Conservation (phyloP, 2,329 filamentous ascomycete species). For the Aspergillus sergii region DNA sequence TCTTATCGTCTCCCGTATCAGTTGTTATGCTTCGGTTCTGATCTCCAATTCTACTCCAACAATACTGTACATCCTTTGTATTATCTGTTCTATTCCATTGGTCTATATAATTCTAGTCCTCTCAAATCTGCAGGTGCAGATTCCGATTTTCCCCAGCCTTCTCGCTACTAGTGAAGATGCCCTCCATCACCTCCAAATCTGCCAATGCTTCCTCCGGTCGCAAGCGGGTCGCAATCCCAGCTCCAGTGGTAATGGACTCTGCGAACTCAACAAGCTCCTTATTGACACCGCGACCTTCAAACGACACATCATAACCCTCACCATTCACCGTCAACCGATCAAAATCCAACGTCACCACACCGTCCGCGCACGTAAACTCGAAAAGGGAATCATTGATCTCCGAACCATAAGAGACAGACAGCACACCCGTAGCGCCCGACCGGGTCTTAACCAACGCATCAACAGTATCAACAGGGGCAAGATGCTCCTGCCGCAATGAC, state of each 20-base stretch:
- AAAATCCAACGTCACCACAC: conserved; percentile 49
- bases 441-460: conserved; percentile 54
- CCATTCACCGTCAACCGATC: conserved; percentile 40
- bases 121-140: conserved; percentile 27
- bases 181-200: conserved; percentile 53
- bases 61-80: neutral
- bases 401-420: conserved; percentile 57
- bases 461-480: conserved; percentile 60
- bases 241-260: conserved; percentile 47
- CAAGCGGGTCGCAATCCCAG: conserved; percentile 44
- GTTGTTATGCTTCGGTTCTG: neutral
- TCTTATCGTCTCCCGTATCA: neutral
- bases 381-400: conserved; percentile 53
- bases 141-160: conserved; percentile 28
- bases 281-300: conserved; percentile 54
- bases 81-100: neutral
- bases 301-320: conserved; percentile 45
- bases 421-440: conserved; percentile 53
- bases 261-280: conserved; percentile 58
- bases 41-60: neutral
- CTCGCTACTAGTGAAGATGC: conserved; percentile 38
- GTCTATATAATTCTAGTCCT: neutral
- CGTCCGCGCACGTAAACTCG: conserved; percentile 55
- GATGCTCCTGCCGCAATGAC: conserved; percentile 51
- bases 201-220: conserved; percentile 55